Base-by-base conservation (phyloP, 1,284 basidiomycete species). In the Apiotrichum brassicae region DNA sequence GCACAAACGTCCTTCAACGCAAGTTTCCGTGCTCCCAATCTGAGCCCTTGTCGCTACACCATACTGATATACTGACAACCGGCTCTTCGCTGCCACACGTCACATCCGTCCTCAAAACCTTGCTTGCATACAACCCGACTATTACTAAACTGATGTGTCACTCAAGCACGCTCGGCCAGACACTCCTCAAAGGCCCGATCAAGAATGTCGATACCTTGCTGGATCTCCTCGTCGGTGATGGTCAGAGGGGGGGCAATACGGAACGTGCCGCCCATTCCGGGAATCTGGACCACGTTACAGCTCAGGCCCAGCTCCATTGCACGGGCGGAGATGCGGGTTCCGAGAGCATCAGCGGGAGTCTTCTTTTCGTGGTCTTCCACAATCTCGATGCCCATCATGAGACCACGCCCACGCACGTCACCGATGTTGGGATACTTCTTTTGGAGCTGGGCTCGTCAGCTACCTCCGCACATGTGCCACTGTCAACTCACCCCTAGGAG, bases 311-410 rank as follows among this genome's bases (percentile, higher is more conserved):
- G 85, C 65, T 89, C 84, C 57, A 88, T 77, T 68, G 87, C 89
- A 58, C 79, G 80, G 67, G 80, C 82, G 14, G 62, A 54, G 43
- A 64, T 53, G 18, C 47, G 49, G 26, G 70, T 52, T 38, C 73
- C 69, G 30, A 75, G 60, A 19, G 69, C 72, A 6, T 77, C 73
- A 1, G 62, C 62, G 0, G 65, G 59, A 8, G 48, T 45, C 20
- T 53, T 56, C 20, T 49, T 43, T 28, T 60, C 50, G 9, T 39
- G 48, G 24, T 51, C 53, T 13, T 82, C 81, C 2, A 81, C 81
- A 61, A 91, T 89, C 68, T 91, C 87, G 50, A 90, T 78, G 6
- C 79, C 86, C 48, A 85, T 77, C 86, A 90, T 87, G 44, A 91
- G 75, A 1, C 87, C 87, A 19, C 76, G 71, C 1, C 87, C 87